These are phyloP conservation scores for Plasmodium gallinaceum DNA, from an alignment of 169 alveolate genomes.

Conservation along the genomic window DNA sequence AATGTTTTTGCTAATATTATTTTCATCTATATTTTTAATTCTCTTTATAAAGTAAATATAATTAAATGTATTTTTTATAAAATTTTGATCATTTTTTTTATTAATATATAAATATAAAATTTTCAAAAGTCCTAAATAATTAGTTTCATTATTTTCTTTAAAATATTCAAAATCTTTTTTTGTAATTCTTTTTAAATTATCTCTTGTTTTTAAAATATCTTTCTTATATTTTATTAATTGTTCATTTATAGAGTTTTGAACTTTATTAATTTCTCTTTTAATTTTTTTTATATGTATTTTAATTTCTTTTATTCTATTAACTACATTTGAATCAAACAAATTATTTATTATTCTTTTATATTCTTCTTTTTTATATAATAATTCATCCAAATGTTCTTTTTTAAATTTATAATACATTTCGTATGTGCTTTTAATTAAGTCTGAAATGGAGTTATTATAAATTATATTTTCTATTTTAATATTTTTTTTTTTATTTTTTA, in stretches of 20 bases:
- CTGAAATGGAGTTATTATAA: neutral
- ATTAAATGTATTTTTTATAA: constrained; percentile 17
- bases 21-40: constrained; percentile 7
- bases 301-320: neutral
- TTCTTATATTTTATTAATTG: neutral
- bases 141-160: constrained; percentile 18
- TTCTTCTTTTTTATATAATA: neutral
- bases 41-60: constrained; percentile 2
- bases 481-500: neutral
- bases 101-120: constrained; percentile 46
- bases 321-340: neutral
- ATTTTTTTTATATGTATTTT: neutral
- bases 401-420: neutral
- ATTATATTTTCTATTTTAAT: neutral
- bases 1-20: constrained; percentile 12
- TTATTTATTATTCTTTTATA: neutral
- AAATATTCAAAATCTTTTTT: constrained; percentile 36
- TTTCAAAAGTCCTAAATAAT: constrained; percentile 45
- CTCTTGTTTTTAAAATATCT: constrained; percentile 7
- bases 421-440: neutral
- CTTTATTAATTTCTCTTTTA: neutral
- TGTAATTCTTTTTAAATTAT: constrained; percentile 26
- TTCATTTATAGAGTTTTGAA: neutral
- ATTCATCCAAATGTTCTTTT: neutral
- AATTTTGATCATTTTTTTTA: constrained; percentile 12